A percentile compares a stretch with the other conserved stretches of the same genome.
Evolutionary conservation across 805 yeast genomes (phyloP).

Genomic region (Cyberlindnera galapagoensis): DNA sequence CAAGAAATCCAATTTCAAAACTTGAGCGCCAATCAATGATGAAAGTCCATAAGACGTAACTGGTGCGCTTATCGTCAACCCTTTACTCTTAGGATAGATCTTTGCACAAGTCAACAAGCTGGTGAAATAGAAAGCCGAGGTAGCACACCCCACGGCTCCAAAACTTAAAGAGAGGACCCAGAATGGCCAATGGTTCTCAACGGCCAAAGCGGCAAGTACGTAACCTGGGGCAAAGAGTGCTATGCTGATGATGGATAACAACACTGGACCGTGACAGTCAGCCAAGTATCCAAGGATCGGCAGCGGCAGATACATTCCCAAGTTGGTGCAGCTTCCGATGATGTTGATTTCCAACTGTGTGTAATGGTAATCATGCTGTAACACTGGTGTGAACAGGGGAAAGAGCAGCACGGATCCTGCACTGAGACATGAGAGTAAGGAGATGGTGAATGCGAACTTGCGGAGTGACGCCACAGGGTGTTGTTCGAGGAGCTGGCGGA

Average conservation of each 20-base stretch:
- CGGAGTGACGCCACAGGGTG: conserved; percentile 37
- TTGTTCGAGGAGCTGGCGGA: conserved; percentile 36
- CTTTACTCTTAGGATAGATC: conserved; percentile 68
- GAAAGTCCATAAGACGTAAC: conserved; percentile 84
- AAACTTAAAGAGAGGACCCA: conserved; percentile 42
- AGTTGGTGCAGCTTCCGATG: conserved; percentile 64
- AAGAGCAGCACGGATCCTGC: conserved; percentile 82
- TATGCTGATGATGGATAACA: conserved; percentile 56
- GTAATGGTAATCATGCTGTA: conserved; percentile 53
- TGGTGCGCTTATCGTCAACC: conserved; percentile 82
- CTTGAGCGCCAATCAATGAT: conserved; percentile 66
- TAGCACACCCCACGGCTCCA: conserved; percentile 59
- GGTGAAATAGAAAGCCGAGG: conserved; percentile 66
- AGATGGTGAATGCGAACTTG: conserved; percentile 45
- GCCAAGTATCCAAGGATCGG: conserved; percentile 80
- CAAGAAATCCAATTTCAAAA: conserved; percentile 35
- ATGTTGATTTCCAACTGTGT: conserved; percentile 63
- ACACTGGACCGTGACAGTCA: conserved; percentile 79
- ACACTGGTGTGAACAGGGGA: conserved; percentile 69
- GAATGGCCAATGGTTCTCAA: conserved; percentile 23
- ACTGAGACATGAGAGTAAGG: conserved; percentile 60
- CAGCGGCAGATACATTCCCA: conserved; percentile 80
- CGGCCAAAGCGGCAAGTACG: conserved; percentile 37
- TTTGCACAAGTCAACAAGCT: conserved; percentile 77
- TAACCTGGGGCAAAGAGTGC: conserved; percentile 67